A percentile compares a stretch with the other conserved stretches of the same genome.
Conservation (phyloP, 2,329 filamentous ascomycete species). For the Xylaria sp. region DNA sequence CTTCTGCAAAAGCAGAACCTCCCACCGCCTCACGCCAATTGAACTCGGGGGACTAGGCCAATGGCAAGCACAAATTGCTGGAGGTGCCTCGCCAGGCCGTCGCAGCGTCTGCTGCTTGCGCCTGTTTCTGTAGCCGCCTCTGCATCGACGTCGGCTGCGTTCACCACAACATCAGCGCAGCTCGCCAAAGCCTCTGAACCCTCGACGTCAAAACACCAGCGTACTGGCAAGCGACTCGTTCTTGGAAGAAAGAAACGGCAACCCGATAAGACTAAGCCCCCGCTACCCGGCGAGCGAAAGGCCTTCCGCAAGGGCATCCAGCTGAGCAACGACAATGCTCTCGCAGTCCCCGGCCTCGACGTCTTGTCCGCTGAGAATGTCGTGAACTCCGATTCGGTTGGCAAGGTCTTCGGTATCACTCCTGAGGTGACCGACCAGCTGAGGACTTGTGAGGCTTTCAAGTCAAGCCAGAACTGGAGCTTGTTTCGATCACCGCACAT, state of each 20-base stretch:
- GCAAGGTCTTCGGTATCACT: conserved; percentile 76
- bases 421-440: conserved; percentile 80
- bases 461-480: conserved; percentile 86
- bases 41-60: conserved; percentile 33
- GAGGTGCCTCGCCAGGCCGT: conserved; percentile 65
- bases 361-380: conserved; percentile 68
- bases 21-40: background rate
- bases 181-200: conserved; percentile 27
- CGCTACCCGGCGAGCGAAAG: conserved; percentile 83
- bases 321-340: conserved; percentile 92
- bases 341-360: conserved; percentile 76
- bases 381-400: conserved; percentile 65
- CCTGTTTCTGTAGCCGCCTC: conserved; percentile 45
- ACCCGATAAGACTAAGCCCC: conserved; percentile 62
- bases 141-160: conserved; percentile 47
- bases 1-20: conserved; percentile 1
- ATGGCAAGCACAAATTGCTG: conserved; percentile 70
- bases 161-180: conserved; percentile 46
- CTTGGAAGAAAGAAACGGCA: conserved; percentile 64
- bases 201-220: conserved; percentile 37
- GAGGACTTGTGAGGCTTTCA: conserved; percentile 88
- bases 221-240: conserved; percentile 57
- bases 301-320: conserved; percentile 88
- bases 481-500: conserved; percentile 85
- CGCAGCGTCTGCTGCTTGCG: conserved; percentile 45